phyloP scores from a whole-genome alignment of 2,329 filamentous ascomycete genomes.

The Sclerotinia glacialis region DNA sequence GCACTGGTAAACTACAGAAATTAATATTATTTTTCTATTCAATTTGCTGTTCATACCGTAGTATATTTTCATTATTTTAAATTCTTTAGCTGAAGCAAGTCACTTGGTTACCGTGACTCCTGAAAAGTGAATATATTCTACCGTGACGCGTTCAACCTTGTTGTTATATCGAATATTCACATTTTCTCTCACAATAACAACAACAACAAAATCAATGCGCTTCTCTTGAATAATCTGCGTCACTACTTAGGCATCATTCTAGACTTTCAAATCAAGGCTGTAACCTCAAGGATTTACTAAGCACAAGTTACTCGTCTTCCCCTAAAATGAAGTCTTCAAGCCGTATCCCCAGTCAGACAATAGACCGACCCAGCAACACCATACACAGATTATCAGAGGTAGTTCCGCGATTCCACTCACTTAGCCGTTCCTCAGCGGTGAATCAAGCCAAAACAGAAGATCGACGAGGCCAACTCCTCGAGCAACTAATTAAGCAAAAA shows the following conservation, averaged over 20 bases:
- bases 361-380: background rate
- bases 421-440: background rate
- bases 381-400: background rate
- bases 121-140: background rate
- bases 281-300: background rate
- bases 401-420: background rate
- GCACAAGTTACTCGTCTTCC: background rate
- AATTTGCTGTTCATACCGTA: accelerated
- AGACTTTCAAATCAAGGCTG: background rate
- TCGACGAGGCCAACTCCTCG: background rate
- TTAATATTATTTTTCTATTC: background rate
- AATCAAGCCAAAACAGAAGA: constrained; percentile 1
- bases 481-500: background rate
- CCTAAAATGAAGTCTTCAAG: background rate
- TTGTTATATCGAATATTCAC: background rate
- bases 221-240: background rate
- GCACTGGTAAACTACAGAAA: no score
- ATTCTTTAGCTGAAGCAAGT: background rate
- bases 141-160: background rate
- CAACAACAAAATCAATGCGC: background rate
- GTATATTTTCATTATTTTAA: background rate
- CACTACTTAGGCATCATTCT: no score
- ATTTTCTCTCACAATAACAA: background rate
- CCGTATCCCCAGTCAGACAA: background rate
- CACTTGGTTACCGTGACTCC: background rate